Evolutionary conservation across 208 protist genomes (phyloP), one percentile per base, ranked within the genome.

Genomic region (Leishmania lainsoni): DNA sequence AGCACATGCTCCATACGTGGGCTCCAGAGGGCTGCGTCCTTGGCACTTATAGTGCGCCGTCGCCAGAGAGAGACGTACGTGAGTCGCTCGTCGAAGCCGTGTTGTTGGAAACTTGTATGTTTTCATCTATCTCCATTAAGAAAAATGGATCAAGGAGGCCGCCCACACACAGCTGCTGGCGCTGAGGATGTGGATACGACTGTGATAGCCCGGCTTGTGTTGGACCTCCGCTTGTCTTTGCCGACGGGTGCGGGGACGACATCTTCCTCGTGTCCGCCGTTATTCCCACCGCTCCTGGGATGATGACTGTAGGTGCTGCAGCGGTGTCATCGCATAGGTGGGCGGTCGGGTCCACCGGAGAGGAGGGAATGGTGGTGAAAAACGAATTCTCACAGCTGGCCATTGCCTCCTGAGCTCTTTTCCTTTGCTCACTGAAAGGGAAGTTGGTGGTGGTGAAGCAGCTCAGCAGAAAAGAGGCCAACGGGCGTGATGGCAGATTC

Each of bases 61-160:
- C 39, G 2, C 69, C 69, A 51, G 69, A 48, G 69, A 73, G 48
- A 45, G 69, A 48, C 69, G 45, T 51, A 20, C n/a, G 69, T 22
- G 45, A n/a, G 39, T 5, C 66, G 39, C 32, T 48, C 66, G 45
- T 56, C 70, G 48, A 22, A 54, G 42, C 70, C 14, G 45, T 56
- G 48, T n/a, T 32, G 45, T 26, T 61, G 10, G 9, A n/a, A 17
- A n/a, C 4, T 52, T 39, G 75, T 1, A 78, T 45, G 22, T 78
- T 78, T 32, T 78, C 58, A 16, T 78, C 75, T 9, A 78, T 78
- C 75, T 56, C 75, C 75, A 58, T 22, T 42, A 78, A 45, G 75
- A 78, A 69, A 16, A 78, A 49, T 22, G 75, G 26, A 49, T 78
- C 54, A 14, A 49, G 58, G 48, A 76, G 5, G 29, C 72, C 51